Evolutionary conservation across 2,329 filamentous ascomycete species (phyloP).

Genomic region (Fusarium sp.): DNA sequence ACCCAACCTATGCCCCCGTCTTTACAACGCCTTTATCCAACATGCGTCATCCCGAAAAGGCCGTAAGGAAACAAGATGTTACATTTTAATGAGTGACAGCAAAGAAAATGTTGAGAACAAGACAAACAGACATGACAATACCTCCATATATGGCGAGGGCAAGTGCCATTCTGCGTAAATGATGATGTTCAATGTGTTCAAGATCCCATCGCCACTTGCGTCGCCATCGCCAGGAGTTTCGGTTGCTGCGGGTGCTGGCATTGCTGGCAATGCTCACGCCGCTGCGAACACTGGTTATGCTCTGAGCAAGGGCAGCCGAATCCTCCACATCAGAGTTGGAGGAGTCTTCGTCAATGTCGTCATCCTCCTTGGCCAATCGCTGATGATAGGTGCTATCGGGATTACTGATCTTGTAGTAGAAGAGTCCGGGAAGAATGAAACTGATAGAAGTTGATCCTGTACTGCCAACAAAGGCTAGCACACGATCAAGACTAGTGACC

Average conservation of each 20-base stretch:
- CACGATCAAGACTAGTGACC: constrained; percentile 87
- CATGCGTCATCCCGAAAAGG: constrained; percentile 32
- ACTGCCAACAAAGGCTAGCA: constrained; percentile 93
- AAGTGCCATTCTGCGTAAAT: constrained; percentile 79
- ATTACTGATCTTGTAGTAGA: constrained; percentile 98
- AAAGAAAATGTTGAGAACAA: constrained; percentile 88
- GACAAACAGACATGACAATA: constrained; percentile 88
- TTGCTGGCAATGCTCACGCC: constrained; percentile 53
- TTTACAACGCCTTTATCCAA: constrained; percentile 41
- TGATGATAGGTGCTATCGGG: constrained; percentile 90
- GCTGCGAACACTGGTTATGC: constrained; percentile 61
- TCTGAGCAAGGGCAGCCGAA: constrained; percentile 58
- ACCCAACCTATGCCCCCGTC: constrained; percentile 41
- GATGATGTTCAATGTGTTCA: constrained; percentile 71
- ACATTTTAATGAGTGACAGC: constrained; percentile 64
- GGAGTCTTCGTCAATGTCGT: constrained; percentile 75
- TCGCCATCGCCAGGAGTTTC: constrained; percentile 62
- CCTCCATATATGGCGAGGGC: constrained; percentile 85
- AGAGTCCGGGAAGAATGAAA: constrained; percentile 94
- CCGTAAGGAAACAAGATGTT: constrained; percentile 29
- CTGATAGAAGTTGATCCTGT: constrained; percentile 96
- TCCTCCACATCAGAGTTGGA: constrained; percentile 64
- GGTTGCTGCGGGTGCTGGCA: constrained; percentile 44
- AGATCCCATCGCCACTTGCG: constrained; percentile 70
- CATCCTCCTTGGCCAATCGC: constrained; percentile 88